Base-by-base conservation (phyloP, 2,329 filamentous ascomycete genomes). In the Fusarium sp. region DNA sequence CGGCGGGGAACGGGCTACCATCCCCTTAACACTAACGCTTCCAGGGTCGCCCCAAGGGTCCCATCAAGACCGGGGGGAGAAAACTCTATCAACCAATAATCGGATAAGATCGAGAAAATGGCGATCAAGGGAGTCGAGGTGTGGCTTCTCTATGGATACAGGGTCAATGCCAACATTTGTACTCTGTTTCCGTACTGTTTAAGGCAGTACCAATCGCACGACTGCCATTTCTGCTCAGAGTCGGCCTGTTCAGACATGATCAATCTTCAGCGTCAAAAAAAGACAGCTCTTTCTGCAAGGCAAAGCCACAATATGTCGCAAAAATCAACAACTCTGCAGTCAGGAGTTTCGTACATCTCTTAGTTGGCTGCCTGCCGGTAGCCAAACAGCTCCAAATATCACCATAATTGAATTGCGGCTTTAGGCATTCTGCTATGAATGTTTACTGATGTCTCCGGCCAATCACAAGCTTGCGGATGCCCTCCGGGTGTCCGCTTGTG, bases 71-170 rank as follows among this genome's bases (percentile, higher is more conserved):
- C 59, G 68, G 69, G 71, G 47, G 66, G 63, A 69, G 71, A 70
- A 72, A 68, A 73, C 53, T 59, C 52, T 58, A 47, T 54, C 61
- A 57, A 53, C 79, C 79, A 81, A 80, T 81, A 72, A 81, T 81
- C 78, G 78, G 75, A 34, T 47, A 62, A 75, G 78, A 80, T 80
- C 76, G 78, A 72, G 51, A 55, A 72, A 47, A 52, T 58, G 54
- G 46, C 61, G 60, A 72, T 66, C 63, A 63, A 64, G 52, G 62
- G 59, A 59, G 68, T 40, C 34, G n/a, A 50, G 46, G 51, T 50
- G 47, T 69, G 64, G 59, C n/a, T 38, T 54, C 20, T 6, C 15
- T 34, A 49, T 56, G 47, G 61, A 32, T 42, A 54, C 63, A 46
- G 49, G 38, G 15, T 34, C 45, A 47, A 70, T 66, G 52, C 68